Base-by-base conservation (phyloP, 352 stramenopile species). In the Thalassiosira exigua region DNA sequence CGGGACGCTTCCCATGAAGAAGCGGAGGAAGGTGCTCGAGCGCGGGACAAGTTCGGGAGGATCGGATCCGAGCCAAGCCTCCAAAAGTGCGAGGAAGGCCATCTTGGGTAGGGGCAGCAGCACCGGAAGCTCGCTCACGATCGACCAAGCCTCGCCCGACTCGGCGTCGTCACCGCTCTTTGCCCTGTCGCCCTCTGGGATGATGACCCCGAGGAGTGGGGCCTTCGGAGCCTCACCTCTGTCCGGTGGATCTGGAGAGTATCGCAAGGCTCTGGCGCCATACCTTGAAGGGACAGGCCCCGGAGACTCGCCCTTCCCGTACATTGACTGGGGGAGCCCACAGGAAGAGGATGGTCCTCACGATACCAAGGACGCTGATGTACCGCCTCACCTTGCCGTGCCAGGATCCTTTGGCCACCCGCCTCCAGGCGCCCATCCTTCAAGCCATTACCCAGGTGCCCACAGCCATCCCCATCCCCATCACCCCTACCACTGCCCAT, bases 1-100 rank as follows among this genome's bases (percentile, higher is more conserved):
- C n/a, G 61, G 58, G 14, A 39, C 64, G 53, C 60, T 82, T 7
- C 74, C 74, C 4, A 75, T 82, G 59, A 82, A 82, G 59, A 82
- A 82, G 51, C 36, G 67, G 24, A 19, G 33, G 1, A 78, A 66
- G 27, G 69, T 58, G 36, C 36, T 44, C 36, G 36, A 44, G 36
- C 7, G 36, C 7, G 36, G 14, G 36, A 14, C 36, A n/a, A n/a
- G n/a, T n/a, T n/a, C n/a, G n/a, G n/a, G n/a, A n/a, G n/a, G n/a
- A n/a, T n/a, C n/a, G n/a, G n/a, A n/a, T 14, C 14, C 36, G 7
- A 14, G 7, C 36, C 7, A 14, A 7, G 36, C 14, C 36, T 7
- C 7, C 36, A 44, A 44, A 14, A 14, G 7, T 44, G 7, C 36
- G 36, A 14, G 7, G 36, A 14, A 7, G 7, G 36, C 36, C 36